phyloP scores from a whole-genome alignment of 2,329 filamentous ascomycete genomes.

The Venturia asperata region DNA sequence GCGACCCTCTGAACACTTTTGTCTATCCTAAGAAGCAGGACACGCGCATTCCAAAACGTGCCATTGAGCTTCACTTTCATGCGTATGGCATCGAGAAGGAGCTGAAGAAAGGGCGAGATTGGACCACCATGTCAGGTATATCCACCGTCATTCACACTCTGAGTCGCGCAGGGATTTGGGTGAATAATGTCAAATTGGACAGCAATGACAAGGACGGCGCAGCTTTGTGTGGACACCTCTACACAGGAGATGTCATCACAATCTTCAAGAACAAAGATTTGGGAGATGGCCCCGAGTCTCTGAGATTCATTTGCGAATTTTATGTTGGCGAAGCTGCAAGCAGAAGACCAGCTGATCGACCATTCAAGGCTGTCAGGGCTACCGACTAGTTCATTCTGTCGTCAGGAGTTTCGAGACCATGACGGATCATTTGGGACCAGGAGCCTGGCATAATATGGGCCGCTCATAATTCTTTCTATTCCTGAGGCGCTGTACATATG shows the following conservation, averaged over 20 bases:
- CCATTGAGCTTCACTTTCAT: conserved; percentile 71
- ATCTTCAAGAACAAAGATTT: conserved; percentile 35
- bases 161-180: conserved; percentile 63
- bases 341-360: conserved; percentile 19
- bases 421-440: neutral
- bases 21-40: conserved; percentile 58
- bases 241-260: conserved; percentile 69
- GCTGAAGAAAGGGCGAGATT: conserved; percentile 45
- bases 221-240: conserved; percentile 57
- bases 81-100: conserved; percentile 57
- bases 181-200: conserved; percentile 66
- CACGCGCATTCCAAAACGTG: conserved; percentile 69
- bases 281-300: conserved; percentile 23
- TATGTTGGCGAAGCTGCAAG: conserved; percentile 33
- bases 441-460: neutral
- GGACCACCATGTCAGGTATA: conserved; percentile 46
- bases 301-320: conserved; percentile 41
- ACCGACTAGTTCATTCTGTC: neutral
- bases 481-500: neutral
- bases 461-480: neutral
- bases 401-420: neutral
- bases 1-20: conserved; percentile 60
- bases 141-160: conserved; percentile 73
- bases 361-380: conserved; percentile 12
- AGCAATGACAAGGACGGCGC: conserved; percentile 46